phyloP scores from a whole-genome alignment of 495 filamentous ascomycete species.

The Lophiostoma macrostomum region DNA sequence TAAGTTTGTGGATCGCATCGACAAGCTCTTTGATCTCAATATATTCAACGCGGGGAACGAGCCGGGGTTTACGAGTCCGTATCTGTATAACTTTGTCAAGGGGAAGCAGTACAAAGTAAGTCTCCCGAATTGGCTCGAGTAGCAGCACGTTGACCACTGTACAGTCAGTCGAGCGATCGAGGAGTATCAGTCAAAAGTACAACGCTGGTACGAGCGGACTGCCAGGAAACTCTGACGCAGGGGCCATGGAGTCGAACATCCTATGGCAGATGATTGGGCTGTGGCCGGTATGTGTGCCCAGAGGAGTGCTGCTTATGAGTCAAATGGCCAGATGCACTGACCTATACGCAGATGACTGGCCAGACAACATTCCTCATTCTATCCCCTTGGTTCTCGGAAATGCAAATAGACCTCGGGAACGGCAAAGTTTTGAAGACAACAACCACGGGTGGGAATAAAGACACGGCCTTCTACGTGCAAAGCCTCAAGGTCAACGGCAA shows the following conservation, averaged over 20 bases:
- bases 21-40: conserved; percentile 58
- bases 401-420: conserved; percentile 55
- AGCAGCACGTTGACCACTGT: no score
- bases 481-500: conserved; percentile 35
- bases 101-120: conserved; percentile 59
- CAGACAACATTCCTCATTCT: conserved; percentile 64
- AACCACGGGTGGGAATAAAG: conserved; percentile 45
- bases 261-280: conserved; percentile 70
- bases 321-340: no score
- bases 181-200: conserved; percentile 55
- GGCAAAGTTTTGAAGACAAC: conserved; percentile 57
- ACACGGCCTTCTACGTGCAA: conserved; percentile 29
- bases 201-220: conserved; percentile 46
- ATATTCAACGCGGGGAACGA: conserved; percentile 71
- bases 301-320: no score
- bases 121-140: no score
- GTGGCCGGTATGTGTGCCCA: conserved; percentile 61
- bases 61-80: conserved; percentile 65
- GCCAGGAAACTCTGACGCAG: conserved; percentile 67
- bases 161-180: conserved; percentile 54
- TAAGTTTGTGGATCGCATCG: conserved; percentile 60
- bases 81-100: conserved; percentile 64
- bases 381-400: conserved; percentile 59
- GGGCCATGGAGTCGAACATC: conserved; percentile 68
- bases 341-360: conserved; percentile 41